Evolutionary conservation across 2,329 filamentous ascomycete genomes (phyloP).

Genomic region (Trichoderma sp.): DNA sequence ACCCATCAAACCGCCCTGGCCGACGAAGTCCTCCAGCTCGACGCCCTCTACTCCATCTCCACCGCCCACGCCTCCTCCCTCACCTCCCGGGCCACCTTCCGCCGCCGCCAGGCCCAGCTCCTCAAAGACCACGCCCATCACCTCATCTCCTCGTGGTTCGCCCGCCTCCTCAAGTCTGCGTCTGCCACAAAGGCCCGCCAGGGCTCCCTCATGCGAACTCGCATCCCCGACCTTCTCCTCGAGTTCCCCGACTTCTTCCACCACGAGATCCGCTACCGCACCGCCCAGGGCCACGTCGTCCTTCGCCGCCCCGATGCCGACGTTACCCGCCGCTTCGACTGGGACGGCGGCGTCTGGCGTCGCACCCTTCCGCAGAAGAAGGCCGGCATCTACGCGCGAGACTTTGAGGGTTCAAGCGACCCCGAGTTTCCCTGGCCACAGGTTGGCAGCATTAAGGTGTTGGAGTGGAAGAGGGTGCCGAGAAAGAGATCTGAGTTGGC

Average conservation of each 20-base stretch:
- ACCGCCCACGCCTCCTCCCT: neutral
- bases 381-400: constrained; percentile 20
- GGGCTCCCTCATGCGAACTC: constrained; percentile 21
- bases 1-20: constrained; percentile 30
- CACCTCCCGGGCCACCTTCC: constrained; percentile 22
- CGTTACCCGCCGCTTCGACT: constrained; percentile 24
- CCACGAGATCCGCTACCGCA: constrained; percentile 32
- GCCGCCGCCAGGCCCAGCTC: constrained; percentile 30
- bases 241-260: constrained; percentile 37
- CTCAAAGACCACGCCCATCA: constrained; percentile 34
- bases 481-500: constrained; percentile 21
- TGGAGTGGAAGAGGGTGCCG: constrained; percentile 28
- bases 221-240: constrained; percentile 32
- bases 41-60: constrained; percentile 18
- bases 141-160: constrained; percentile 30
- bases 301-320: constrained; percentile 25
- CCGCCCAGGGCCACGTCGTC: constrained; percentile 30
- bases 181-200: constrained; percentile 26
- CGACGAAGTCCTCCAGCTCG: constrained; percentile 35
- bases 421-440: constrained; percentile 28
- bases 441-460: constrained; percentile 24
- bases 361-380: constrained; percentile 30
- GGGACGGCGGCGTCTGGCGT: constrained; percentile 22
- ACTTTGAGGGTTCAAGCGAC: constrained; percentile 19
- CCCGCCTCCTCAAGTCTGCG: constrained; percentile 28